Base-by-base conservation (phyloP, 2,329 filamentous ascomycete species). In the Colletotrichum chrysophilum region DNA sequence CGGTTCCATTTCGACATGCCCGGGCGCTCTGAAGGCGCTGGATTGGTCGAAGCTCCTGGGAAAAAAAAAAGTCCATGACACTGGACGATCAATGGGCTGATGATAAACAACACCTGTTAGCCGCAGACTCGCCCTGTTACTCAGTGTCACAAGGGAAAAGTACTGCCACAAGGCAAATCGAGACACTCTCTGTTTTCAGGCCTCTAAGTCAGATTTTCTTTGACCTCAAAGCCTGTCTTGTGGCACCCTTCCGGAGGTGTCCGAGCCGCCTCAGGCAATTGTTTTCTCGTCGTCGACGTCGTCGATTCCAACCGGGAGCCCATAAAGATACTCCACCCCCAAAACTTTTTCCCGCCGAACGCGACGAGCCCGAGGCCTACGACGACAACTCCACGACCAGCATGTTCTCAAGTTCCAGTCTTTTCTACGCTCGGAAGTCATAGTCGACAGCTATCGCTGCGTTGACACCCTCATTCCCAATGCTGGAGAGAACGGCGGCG, bases 401-500 rank as follows among this genome's bases (percentile, higher is more conserved):
- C 71, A 75, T 76, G 71, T 56, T 21, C 21, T 26, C 34, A 32
- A 62, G 30, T 36, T 26, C 18, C 43, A 52, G 43, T 52, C 43
- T 52, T n/a, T 26, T 61, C 36, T 12, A 75, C 66, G 36, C 55
- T 32, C 66, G 52, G 36, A 30, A 70, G 21, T 55, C 66, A 55
- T 76, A 75, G 61, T 58, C 71, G 71, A 66, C 60, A 74, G 60
- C 26, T 58, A 30, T 55, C 18, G 62, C 48, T 32, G 64, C 38
- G 69, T 70, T 65, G 74, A 74, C 64, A 69, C 36, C 60, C 52
- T 71, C 71, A 58, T 38, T 70, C 16, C 86, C 84, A 82, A 91
- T 91, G 89, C 88, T 91, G 80, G 90, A 91, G 86, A 88, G 89
- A 87, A 90, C 89, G 72, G 88, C 89, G 55, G 87, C 87, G 76